Evolutionary conservation across 2,329 filamentous ascomycete genomes (phyloP), one percentile per base, ranked within the genome.

Genomic region (Ceratocystis cacaofunesta): DNA sequence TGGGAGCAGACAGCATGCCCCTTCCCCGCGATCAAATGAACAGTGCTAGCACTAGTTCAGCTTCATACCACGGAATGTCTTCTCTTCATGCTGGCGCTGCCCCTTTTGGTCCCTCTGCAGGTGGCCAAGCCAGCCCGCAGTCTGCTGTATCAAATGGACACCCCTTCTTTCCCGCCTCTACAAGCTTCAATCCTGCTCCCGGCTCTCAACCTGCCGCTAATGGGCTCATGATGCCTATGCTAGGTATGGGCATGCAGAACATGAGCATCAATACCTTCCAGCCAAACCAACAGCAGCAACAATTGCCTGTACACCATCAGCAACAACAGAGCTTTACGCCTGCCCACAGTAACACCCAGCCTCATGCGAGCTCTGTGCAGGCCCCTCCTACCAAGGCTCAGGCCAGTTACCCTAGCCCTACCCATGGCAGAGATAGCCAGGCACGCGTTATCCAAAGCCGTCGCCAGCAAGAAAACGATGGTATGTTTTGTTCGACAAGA

Each of bases 361-460:
- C 55, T n/a, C 60, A 63, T 50, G 28, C 62, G 10, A 63, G 28
- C 55, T 17, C 60, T 8, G 32, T 25, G 7, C 66, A 64, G 63
- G 15, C 63, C 25, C 52, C 63, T 44, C 5, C 19, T n/a, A 46
- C 32, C 46, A 62, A 46, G 55, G 17, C 28, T 8, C 55, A n/a
- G 6, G 2, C 55, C 55, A 58, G 32, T 30, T 69, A 65, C 43
- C 19, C 65, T n/a, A 67, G 67, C 30, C 63, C 61, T 61, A 61
- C 67, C 75, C 84, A 84, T 64, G 81, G 83, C 67, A 84, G 86
- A 63, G 90, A 95, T 71, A 89, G 84, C 71, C 87, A 92, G 73
- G 82, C 86, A 70, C 86, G 88, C 67, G 85, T 88, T 68, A 89
- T 89, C 66, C 86, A 89, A 74, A 84, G 84, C 74, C 87, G 89